A percentile compares a stretch with the other conserved stretches of the same genome.
Conservation (phyloP, 306 rosid species). For the peach (Prunus persica) region Prunus_persica_NCBIv2 NC_034010.1:498501-499000, state of each 20-base stretch:
- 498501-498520: conserved; percentile 35
- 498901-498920: background rate
- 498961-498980: conserved; percentile 7
- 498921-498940: background rate
- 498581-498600: conserved; percentile 35
- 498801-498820: conserved; percentile 35
- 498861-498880: conserved; percentile 34
- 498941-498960: background rate
- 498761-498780: conserved; percentile 47
- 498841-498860: conserved; percentile 19
- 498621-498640: too few species aligned
- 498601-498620: too few species aligned
- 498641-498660: background rate
- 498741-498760: conserved; percentile 25
- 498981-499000: conserved; percentile 28
- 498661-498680: conserved; percentile 52
- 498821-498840: conserved; percentile 12
- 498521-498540: conserved; percentile 28
- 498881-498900: conserved; percentile 30
- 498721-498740: conserved; percentile 54
- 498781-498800: conserved; percentile 65
- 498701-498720: conserved; percentile 38
- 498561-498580: conserved; percentile 40
- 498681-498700: conserved; percentile 56
- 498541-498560: conserved; percentile 30